phyloP scores from a whole-genome alignment of 1,284 basidiomycete species.

The Mycena sp. region DNA sequence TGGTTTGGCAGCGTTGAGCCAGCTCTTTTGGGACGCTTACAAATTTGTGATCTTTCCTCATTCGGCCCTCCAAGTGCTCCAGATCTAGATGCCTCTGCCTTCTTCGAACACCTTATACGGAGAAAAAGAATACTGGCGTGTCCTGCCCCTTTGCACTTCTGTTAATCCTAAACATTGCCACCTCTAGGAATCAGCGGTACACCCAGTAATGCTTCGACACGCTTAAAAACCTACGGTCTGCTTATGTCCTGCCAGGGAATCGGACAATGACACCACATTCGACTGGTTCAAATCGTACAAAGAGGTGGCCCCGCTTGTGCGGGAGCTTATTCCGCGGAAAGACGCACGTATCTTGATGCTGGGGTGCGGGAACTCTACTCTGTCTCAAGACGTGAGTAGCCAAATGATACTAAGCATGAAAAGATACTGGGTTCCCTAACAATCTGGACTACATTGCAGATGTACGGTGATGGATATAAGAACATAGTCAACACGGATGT shows the following conservation, averaged over 20 bases:
- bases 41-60: too few species aligned
- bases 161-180: neutral
- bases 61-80: too few species aligned
- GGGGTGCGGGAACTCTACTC: constrained; percentile 89
- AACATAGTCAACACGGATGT: constrained; percentile 90
- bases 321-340: constrained; percentile 72
- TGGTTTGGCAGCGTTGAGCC: too few species aligned
- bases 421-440: too few species aligned
- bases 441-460: constrained; percentile 55
- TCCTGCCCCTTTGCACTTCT: neutral
- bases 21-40: too few species aligned
- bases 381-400: constrained; percentile 79
- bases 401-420: too few species aligned
- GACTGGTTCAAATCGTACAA: constrained; percentile 89
- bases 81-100: constrained; percentile 8
- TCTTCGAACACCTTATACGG: constrained; percentile 14
- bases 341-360: constrained; percentile 82
- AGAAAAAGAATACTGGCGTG: constrained; percentile 19
- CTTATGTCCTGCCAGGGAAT: constrained; percentile 3
- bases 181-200: constrained; percentile 17
- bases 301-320: constrained; percentile 70
- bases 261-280: constrained; percentile 65
- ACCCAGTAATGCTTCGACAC: neutral
- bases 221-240: neutral
- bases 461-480: constrained; percentile 91